Percentiles rank a stretch among this genome's conserved stretches.
These are phyloP conservation scores for Aspergillus pseudotamarii DNA, from an alignment of 2,329 filamentous ascomycete genomes.

Conservation along the genomic window DNA sequence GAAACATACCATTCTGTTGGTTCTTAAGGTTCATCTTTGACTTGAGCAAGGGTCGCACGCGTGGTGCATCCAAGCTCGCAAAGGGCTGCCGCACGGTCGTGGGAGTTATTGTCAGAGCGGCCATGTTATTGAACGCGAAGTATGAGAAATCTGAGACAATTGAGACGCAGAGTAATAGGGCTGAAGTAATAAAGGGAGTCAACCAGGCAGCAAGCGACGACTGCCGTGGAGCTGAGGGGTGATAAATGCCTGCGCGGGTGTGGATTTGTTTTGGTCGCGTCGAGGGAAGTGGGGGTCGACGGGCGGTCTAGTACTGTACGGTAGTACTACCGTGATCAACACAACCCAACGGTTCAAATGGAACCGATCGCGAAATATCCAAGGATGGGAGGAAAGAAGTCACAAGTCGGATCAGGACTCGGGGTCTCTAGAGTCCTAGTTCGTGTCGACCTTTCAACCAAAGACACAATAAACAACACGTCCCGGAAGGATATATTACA, in stretches of 20 bases:
- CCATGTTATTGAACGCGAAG: conserved; percentile 27
- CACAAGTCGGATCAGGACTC: neutral
- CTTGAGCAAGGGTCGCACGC: conserved; percentile 35
- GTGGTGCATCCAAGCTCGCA: conserved; percentile 36
- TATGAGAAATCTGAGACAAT: conserved; percentile 1
- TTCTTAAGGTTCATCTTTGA: conserved; percentile 38
- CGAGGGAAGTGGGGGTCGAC: conserved; percentile 27
- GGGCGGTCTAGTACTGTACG: conserved; percentile 20
- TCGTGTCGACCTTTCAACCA: neutral
- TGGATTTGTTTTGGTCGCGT: conserved; percentile 24
- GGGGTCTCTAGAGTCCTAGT: neutral
- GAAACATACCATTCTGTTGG: conserved; percentile 34
- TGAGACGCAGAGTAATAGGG: conserved; percentile 1
- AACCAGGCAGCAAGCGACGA: conserved; percentile 4
- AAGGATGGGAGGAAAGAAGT: neutral
- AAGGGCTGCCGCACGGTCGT: conserved; percentile 38
- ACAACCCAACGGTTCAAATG: neutral
- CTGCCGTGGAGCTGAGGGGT: neutral
- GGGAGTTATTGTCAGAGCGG: conserved; percentile 39
- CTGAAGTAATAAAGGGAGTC: neutral
- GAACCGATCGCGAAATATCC: neutral
- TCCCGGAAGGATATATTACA: conserved; percentile 1
- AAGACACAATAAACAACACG: neutral
- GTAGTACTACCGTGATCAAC: conserved; percentile 7
- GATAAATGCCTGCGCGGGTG: conserved; percentile 5